Evolutionary conservation across 1,284 basidiomycete genomes (phyloP).

Genomic region (Trichosporon asahii): DNA sequence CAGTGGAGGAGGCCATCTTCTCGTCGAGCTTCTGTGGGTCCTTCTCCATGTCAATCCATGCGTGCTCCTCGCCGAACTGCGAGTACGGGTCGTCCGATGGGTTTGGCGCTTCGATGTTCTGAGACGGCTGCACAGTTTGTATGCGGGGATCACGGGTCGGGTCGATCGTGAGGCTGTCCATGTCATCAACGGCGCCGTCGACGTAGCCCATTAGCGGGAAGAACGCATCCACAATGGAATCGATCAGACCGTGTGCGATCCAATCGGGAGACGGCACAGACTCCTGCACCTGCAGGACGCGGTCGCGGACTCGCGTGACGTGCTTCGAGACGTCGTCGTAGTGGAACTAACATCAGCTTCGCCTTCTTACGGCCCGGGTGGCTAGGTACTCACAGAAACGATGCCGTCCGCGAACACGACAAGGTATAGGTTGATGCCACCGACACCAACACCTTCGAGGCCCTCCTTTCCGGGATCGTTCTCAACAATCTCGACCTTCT

Average conservation of each 20-base stretch:
- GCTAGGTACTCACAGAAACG: conserved; percentile 64
- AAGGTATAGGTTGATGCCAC: conserved; percentile 81
- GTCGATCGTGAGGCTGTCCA: conserved; percentile 67
- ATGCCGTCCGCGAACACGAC: conserved; percentile 84
- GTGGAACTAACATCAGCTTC: conserved; percentile 65
- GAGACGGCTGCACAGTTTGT: background rate
- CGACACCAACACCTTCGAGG: conserved; percentile 61
- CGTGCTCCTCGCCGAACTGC: conserved; percentile 9
- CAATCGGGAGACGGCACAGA: conserved; percentile 62
- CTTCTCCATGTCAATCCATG: conserved; percentile 27
- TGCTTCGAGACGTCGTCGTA: conserved; percentile 89
- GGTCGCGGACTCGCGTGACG: conserved; percentile 70
- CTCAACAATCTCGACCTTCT: conserved; percentile 58
- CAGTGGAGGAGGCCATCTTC: background rate
- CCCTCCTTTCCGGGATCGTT: conserved; percentile 59
- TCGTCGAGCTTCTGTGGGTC: background rate
- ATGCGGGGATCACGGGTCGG: conserved; percentile 32
- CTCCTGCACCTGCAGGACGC: conserved; percentile 55
- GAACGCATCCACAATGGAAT: conserved; percentile 92
- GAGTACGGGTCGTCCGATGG: conserved; percentile 24
- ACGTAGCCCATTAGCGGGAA: conserved; percentile 82
- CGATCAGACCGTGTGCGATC: conserved; percentile 90
- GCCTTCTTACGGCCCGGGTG: too few species aligned
- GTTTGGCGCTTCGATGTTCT: background rate
- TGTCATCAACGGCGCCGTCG: conserved; percentile 73